Base-by-base conservation (phyloP, 768 basidiomycete genomes). In the Ramaria sp. region DNA sequence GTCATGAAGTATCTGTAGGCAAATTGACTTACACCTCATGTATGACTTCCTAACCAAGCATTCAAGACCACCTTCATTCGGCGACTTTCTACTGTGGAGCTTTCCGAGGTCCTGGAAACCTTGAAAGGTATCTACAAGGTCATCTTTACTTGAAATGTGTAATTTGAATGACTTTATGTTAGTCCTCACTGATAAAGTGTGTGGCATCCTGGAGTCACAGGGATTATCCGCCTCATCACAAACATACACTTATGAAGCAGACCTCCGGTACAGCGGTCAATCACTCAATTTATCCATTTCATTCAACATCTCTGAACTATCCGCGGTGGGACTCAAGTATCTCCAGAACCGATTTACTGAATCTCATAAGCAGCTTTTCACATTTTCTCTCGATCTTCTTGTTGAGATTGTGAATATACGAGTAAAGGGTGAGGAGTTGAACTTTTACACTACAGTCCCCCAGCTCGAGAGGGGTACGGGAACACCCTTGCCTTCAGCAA, bases 1-100 rank as follows among this genome's bases (percentile, higher is more conserved):
- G 63, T n/a, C 62, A 67, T 52, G 65, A 66, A 58, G 45, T 60
- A 25, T 61, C 61, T 16, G 58, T 56, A 28, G 62, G 65, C 1
- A 48, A 62, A 38, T 60, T 3, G 6, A 4, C 28, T 30, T 50
- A 16, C 32, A 30, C 48, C 8, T 34, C 48, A 20, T 9, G 8
- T 5, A 9, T 24, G 44, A 20, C 16, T 20, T 6, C 8, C 48
- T 50, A 5, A 50, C 16, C 24, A 13, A 4, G 24, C 9, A 44
- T 16, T 5, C 24, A 32, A 50, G 30, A 32, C 48, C 28, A 50
- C 48, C 5, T 34, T 50, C 32, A 50, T 50, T 37, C 48, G 30
- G 13, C 27, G 32, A 32, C 12, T 50, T 24, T 30, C 48, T 4
- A 50, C 64, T 18, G 61, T 62, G 15, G 62, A 59, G 12, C 57